Conservation (phyloP, 208 protist genomes). For the Zelonia costaricensis region DNA sequence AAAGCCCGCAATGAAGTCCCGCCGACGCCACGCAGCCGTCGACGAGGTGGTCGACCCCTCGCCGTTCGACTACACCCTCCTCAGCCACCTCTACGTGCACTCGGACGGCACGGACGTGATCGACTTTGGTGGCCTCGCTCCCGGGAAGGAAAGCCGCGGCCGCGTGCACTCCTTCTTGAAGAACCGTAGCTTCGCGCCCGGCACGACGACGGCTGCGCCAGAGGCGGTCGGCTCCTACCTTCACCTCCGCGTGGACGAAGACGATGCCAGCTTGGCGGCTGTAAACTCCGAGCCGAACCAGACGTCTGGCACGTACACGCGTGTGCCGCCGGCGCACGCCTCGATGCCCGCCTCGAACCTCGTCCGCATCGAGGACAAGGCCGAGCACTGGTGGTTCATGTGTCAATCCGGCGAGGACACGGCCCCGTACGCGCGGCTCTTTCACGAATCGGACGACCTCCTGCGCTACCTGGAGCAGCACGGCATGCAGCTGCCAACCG, state of each 20-base stretch:
- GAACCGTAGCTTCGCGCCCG: conserved; percentile 37
- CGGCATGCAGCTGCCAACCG: conserved; percentile 38
- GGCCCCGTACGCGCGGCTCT: conserved; percentile 63
- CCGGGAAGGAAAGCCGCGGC: conserved; percentile 24
- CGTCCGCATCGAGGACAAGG: conserved; percentile 52
- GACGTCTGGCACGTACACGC: background rate
- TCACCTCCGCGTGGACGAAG: conserved; percentile 40
- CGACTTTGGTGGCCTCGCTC: conserved; percentile 63
- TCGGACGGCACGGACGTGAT: conserved; percentile 75
- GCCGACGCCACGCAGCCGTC: conserved; percentile 33
- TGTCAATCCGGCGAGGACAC: conserved; percentile 36
- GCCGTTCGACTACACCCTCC: conserved; percentile 72
- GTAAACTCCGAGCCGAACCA: background rate
- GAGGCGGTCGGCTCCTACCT: conserved; percentile 40
- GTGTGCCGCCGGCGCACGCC: background rate
- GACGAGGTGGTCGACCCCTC: conserved; percentile 42
- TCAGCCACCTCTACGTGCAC: conserved; percentile 74
- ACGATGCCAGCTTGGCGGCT: conserved; percentile 2
- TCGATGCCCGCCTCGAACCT: conserved; percentile 32
- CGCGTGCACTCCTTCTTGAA: conserved; percentile 42
- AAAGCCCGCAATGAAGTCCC: conserved; percentile 54
- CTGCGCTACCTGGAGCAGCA: conserved; percentile 43
- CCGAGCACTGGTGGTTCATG: conserved; percentile 81
- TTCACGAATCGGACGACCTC: conserved; percentile 42
- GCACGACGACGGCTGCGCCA: background rate